Conservation (phyloP, 257 asterid species). For the Salvia rosmarinus region DNA sequence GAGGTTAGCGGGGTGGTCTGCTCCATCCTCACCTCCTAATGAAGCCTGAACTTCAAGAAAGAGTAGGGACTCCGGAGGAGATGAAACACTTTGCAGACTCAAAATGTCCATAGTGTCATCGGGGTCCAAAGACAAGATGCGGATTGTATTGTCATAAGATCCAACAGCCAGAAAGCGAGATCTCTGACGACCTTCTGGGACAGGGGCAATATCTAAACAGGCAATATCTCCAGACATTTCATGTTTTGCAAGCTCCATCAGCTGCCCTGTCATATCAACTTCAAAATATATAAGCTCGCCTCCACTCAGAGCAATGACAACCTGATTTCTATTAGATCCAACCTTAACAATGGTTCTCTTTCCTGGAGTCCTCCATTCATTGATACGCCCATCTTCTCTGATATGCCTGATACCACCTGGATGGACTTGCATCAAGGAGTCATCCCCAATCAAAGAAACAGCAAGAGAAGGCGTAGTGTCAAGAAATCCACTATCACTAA, state of each 20-base stretch:
- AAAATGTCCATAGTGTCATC: conserved; percentile 92
- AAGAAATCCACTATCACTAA: conserved; percentile 97
- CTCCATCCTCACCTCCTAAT: conserved; percentile 97
- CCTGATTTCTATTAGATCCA: conserved; percentile 97
- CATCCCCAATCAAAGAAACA: conserved; percentile 97
- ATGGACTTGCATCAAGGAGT: conserved; percentile 98
- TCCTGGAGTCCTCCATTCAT: conserved; percentile 99
- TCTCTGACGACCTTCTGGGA: conserved; percentile 98
- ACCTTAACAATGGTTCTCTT: conserved; percentile 98
- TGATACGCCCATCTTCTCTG: conserved; percentile 97
- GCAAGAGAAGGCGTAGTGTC: conserved; percentile 97
- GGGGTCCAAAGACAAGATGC: conserved; percentile 91
- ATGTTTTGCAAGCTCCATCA: conserved; percentile 98
- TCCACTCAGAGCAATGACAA: conserved; percentile 96
- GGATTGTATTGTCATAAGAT: conserved; percentile 93
- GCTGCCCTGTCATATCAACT: conserved; percentile 97
- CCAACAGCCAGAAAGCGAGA: conserved; percentile 99
- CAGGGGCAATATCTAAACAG: conserved; percentile 98
- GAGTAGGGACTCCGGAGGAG: conserved; percentile 95
- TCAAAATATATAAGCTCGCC: conserved; percentile 98
- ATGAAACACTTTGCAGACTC: conserved; percentile 94
- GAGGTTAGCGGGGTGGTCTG: conserved; percentile 98
- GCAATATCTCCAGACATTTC: conserved; percentile 99
- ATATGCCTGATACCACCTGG: conserved; percentile 98
- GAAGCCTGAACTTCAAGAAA: conserved; percentile 99